phyloP scores from a whole-genome alignment of 2,329 filamentous ascomycete species.

The Xylaria sp. region DNA sequence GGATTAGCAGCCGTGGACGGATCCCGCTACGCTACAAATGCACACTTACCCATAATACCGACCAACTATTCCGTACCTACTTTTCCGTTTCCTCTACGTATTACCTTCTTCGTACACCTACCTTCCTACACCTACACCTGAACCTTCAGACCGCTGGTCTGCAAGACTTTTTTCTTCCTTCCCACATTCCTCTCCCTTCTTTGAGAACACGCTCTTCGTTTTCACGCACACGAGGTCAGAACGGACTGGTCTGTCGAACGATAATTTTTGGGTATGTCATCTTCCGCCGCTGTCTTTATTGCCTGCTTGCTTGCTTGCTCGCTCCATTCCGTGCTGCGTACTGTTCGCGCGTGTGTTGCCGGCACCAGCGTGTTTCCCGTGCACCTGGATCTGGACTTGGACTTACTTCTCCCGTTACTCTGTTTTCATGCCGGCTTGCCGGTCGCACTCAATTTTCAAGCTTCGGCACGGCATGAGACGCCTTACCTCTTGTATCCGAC shows the following conservation, averaged over 20 bases:
- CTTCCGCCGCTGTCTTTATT: background rate
- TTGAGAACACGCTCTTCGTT: slow-evolving; percentile 11
- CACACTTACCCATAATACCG: too few species aligned
- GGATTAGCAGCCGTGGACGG: too few species aligned
- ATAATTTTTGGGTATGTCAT: slow-evolving; percentile 19
- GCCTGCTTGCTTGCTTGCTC: background rate
- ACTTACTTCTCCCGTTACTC: background rate
- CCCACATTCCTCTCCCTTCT: slow-evolving; percentile 7
- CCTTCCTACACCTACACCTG: slow-evolving; percentile 1
- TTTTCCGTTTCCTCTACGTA: background rate
- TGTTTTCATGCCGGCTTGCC: background rate
- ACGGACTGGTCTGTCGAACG: slow-evolving; percentile 20
- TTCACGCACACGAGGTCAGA: slow-evolving; percentile 10
- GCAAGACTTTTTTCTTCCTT: slow-evolving; percentile 17
- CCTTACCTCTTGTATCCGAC: too few species aligned
- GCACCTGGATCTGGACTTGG: background rate
- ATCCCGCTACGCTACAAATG: too few species aligned
- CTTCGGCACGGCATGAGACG: background rate
- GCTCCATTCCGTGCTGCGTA: too few species aligned
- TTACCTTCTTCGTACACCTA: background rate
- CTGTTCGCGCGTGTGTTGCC: background rate
- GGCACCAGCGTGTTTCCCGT: background rate
- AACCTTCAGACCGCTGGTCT: slow-evolving; percentile 18
- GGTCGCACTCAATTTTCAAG: background rate
- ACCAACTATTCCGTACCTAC: background rate